Conservation (phyloP, 2,329 filamentous ascomycete species). For the Talaromyces atroroseus region DNA sequence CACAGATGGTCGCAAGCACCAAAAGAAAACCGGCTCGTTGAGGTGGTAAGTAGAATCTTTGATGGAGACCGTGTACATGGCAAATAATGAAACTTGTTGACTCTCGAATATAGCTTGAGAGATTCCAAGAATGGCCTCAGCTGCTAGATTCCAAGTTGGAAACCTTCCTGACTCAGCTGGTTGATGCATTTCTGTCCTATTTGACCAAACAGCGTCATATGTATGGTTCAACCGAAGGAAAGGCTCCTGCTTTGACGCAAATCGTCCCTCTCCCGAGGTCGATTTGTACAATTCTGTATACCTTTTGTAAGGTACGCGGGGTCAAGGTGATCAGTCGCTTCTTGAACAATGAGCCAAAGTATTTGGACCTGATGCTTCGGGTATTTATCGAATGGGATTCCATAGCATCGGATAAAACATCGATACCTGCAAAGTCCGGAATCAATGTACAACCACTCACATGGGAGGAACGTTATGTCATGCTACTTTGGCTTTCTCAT, state of each 20-base stretch:
- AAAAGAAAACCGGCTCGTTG: conserved; percentile 35
- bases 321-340: conserved; percentile 90
- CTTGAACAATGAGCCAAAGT: conserved; percentile 80
- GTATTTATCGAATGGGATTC: conserved; percentile 61
- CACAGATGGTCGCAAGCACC: conserved; percentile 34
- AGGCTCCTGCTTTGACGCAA: conserved; percentile 32
- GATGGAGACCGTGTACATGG: conserved; percentile 11
- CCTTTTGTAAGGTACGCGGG: conserved; percentile 88
- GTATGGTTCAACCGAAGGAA: conserved; percentile 32
- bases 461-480: conserved; percentile 87
- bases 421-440: conserved; percentile 13
- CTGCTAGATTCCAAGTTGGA: conserved; percentile 80
- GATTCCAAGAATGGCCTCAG: conserved; percentile 93
- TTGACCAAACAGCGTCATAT: conserved; percentile 43
- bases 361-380: conserved; percentile 72
- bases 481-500: conserved; percentile 82
- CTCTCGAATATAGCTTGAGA: conserved; percentile 55
- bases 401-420: conserved; percentile 16
- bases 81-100: background rate
- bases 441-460: conserved; percentile 43
- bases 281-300: conserved; percentile 75
- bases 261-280: conserved; percentile 57
- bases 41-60: conserved; percentile 28
- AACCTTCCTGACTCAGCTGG: conserved; percentile 66
- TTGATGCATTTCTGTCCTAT: conserved; percentile 68